Evolutionary conservation across 2,329 filamentous ascomycete species (phyloP).

Genomic region (Cryphonectria nitschkei): DNA sequence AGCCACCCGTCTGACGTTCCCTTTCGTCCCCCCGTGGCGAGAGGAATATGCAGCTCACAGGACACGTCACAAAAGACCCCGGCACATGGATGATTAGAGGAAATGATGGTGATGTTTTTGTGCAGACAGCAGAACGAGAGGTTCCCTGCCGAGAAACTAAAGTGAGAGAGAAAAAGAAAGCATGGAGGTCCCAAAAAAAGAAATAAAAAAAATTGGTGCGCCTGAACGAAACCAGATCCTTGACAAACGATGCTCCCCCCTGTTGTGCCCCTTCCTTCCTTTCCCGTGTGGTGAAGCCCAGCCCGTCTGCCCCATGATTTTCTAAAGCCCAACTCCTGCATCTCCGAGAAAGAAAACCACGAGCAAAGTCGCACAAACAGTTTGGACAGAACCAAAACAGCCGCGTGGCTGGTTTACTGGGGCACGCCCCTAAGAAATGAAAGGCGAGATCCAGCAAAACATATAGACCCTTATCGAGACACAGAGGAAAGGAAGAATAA

Average conservation of each 20-base stretch:
- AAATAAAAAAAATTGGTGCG: background rate
- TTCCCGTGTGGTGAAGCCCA: conserved; percentile 25
- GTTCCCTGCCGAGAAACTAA: background rate
- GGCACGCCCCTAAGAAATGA: background rate
- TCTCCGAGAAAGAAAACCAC: background rate
- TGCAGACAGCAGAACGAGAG: background rate
- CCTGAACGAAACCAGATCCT: conserved; percentile 12
- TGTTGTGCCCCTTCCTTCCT: background rate
- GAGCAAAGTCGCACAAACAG: conserved; percentile 16
- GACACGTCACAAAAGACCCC: conserved; percentile 11
- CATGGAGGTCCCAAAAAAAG: background rate
- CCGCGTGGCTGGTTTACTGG: conserved; percentile 5
- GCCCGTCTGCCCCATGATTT: background rate
- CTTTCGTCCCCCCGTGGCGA: background rate
- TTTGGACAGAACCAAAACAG: background rate
- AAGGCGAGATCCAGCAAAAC: background rate
- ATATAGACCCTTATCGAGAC: background rate
- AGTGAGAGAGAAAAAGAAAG: background rate
- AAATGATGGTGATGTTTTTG: background rate
- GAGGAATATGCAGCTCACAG: background rate
- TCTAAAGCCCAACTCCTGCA: conserved; percentile 16
- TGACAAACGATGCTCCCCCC: background rate
- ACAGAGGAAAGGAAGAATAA: background rate
- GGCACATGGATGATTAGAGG: conserved; percentile 2
- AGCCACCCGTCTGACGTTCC: background rate